Base-by-base conservation (phyloP, 176 grass and related monocot genomes). In the Phyllostachys edulis region DNA sequence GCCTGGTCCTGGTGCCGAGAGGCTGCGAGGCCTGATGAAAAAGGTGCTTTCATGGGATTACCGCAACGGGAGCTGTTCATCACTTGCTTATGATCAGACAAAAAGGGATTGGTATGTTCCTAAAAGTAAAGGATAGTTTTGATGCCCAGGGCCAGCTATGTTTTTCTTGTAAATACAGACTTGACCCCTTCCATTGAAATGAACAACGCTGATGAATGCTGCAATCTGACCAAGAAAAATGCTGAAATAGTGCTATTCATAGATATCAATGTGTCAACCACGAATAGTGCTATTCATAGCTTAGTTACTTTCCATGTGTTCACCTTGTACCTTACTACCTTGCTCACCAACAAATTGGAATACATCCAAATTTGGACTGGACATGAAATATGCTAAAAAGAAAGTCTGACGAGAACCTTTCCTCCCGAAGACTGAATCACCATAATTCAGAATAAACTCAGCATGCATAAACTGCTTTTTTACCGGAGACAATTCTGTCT, bases 61-160 rank as follows among this genome's bases (percentile, higher is more conserved):
- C 65, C 88, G 89, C 75, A 92, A 90, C 0, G 93, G 86, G 2
- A 99, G 93, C 78, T 99, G 93, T 83, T 99, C 93, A 0, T 78
- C 89, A 0, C 88, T 92, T 20, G 47, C 84, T 55, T 96, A 99
- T 70, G 91, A 96, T 60, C 96, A 96, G 77, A 91, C 83, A n/a
- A 94, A 87, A 56, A 86, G 96, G 84, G 90, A 90, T 69, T 99
- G 93, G 93, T 86, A 88, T 67, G 63, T 83, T 70, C 80, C 85
- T n/a, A 84, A 64, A 75, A 32, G 68, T 47, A 84, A 8, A 84
- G 84, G 75, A 62, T 87, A 39, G 38, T 75, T 49, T 41, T 70
- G 63, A 10, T 76, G n/a, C 5, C 63, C 24, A 78, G n/a, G n/a
- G 5, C 63, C 24, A 78, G n/a, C 63, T 63, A 52, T 63, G 34